Base-by-base conservation (phyloP, 2,329 filamentous ascomycete genomes). In the Aureobasidium uvarum region DNA sequence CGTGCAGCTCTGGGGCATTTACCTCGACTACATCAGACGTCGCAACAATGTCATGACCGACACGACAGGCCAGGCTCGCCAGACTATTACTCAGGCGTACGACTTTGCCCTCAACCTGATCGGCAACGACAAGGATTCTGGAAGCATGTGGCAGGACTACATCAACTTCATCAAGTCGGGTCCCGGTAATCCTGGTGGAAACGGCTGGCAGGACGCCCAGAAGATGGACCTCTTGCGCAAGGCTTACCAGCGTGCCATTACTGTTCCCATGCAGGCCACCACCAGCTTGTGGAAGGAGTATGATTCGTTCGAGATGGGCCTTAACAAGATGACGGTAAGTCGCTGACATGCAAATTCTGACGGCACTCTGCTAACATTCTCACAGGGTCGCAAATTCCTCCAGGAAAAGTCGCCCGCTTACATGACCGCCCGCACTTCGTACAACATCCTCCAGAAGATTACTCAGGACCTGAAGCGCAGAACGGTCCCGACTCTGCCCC, bases 241-340 rank as follows among this genome's bases (percentile, higher is more conserved):
- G 75, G 90, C 91, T 0, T 99, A 97, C 75, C 93, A 97, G 72
- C 89, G 89, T 62, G 94, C 94, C 16, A 91, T 97, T 66, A 88
- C 86, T 69, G 86, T 97, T 45, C 96, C 96, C 5, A 96, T 92
- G 68, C 86, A 89, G 64, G 89, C 89, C 38, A 86, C 96, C 56
- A 91, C 94, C 72, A 85, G 84, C 62, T 80, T 99, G 16, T 99
- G 95, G 96, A 96, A 96, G 75, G 94, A 99, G 73, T 99, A 99
- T 74, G 93, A 98, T 75, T 88, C 91, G 70, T 99, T 99, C 73
- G 95, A 99, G 78, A 92, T 95, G 85, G 86, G 89, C 6, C 78
- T 97, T 66, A 97, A 97, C 81, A 98, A 96, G 77, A 86, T 92
- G 70, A 96, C 92, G 48, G 91, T 93, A 83, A 74, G 85, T 79